Conservation (phyloP, 2,329 filamentous ascomycete species). For the Xylariaceae sp. region DNA sequence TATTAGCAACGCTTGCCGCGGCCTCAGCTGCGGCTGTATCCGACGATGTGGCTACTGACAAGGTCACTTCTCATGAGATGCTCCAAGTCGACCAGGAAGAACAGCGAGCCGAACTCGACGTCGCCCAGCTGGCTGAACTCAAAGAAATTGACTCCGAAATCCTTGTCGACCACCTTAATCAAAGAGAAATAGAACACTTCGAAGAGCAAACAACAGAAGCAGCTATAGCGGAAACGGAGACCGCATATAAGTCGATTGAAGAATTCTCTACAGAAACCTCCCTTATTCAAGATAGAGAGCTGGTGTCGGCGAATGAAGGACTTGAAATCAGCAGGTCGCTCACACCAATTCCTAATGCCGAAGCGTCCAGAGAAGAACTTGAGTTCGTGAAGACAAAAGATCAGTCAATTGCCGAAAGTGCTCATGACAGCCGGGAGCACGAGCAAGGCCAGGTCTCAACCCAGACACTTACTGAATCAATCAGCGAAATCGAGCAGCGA, state of each 20-base stretch:
- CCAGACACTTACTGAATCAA: neutral
- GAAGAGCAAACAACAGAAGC: neutral
- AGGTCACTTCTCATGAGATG: neutral
- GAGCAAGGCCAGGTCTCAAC: conserved; percentile 1
- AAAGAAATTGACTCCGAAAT: conserved; percentile 16
- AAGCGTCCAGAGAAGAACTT: neutral
- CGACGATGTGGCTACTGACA: neutral
- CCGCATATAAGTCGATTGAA: conserved; percentile 2
- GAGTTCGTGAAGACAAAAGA: conserved; percentile 1
- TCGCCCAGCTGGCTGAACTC: conserved; percentile 3
- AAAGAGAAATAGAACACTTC: neutral
- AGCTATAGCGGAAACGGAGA: neutral
- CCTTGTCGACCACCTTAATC: conserved; percentile 1
- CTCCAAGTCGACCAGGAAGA: neutral
- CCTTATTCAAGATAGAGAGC: conserved; percentile 1
- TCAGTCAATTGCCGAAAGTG: conserved; percentile 1
- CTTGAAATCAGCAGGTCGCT: neutral
- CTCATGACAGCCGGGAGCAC: neutral
- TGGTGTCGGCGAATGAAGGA: conserved; percentile 3
- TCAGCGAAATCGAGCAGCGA: conserved; percentile 9
- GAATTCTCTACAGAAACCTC: neutral
- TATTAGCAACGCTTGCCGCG: neutral
- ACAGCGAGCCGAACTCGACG: neutral
- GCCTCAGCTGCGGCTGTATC: neutral
- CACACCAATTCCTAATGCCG: neutral